Percentiles rank a stretch among this genome's conserved stretches.
These are phyloP conservation scores for Carex sylvatica DNA, from an alignment of 202 grass and related monocot species.

Conservation along the genomic window DNA sequence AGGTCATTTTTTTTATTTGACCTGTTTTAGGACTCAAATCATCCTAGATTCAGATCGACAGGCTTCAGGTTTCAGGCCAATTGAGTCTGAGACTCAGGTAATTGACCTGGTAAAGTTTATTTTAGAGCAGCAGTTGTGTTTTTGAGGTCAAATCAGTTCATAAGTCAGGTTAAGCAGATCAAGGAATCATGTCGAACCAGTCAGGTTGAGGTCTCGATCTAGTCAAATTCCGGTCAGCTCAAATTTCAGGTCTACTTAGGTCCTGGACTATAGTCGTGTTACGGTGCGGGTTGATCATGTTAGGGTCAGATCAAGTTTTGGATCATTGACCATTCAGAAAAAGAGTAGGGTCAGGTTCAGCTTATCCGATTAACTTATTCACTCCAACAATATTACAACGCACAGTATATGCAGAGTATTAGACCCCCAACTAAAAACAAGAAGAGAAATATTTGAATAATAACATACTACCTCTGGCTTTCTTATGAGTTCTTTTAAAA, in stretches of 20 bases:
- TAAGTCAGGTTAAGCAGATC: neutral
- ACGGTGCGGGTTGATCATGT: neutral
- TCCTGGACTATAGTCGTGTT: neutral
- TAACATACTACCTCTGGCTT: constrained; percentile 65
- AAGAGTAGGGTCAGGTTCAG: neutral
- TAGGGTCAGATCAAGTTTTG: neutral
- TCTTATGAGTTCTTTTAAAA: constrained; percentile 91
- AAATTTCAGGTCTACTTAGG: neutral
- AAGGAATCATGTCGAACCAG: neutral
- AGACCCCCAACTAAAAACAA: constrained; percentile 13
- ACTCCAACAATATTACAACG: neutral
- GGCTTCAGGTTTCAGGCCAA: neutral
- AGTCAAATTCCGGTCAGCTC: neutral
- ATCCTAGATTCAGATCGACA: neutral
- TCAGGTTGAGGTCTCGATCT: neutral
- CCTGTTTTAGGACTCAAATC: neutral
- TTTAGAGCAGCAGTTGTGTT: neutral
- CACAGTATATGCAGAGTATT: neutral
- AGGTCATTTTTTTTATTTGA: neutral
- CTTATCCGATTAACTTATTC: neutral
- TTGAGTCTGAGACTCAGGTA: neutral
- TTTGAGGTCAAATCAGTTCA: neutral
- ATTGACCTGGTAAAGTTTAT: neutral
- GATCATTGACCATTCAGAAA: neutral
- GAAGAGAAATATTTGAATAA: neutral